Conservation (phyloP, 768 basidiomycete species). For the Xerocomellus dryophilus region DNA sequence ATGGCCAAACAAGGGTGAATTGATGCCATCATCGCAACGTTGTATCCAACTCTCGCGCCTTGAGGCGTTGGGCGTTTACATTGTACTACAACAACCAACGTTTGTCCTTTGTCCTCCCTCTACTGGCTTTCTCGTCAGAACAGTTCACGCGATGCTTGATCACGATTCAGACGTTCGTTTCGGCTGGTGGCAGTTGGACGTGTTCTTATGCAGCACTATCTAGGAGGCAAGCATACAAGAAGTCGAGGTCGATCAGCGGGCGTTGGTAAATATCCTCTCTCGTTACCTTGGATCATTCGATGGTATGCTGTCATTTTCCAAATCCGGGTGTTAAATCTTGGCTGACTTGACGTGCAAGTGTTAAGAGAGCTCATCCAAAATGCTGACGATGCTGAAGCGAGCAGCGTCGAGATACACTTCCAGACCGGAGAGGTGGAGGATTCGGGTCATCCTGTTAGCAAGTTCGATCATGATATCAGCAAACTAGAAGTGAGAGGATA, state of each 20-base stretch:
- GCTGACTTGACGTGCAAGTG: conserved; percentile 25
- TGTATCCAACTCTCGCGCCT: not conserved
- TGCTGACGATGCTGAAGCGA: conserved; percentile 48
- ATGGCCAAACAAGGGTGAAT: too few species aligned
- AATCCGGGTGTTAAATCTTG: not conserved
- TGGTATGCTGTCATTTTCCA: not conserved
- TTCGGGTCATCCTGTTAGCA: too few species aligned
- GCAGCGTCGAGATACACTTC: conserved; percentile 36
- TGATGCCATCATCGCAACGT: not conserved
- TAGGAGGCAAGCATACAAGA: conserved; percentile 2
- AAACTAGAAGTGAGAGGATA: not conserved
- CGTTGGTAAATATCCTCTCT: conserved; percentile 16
- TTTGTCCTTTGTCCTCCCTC: too few species aligned
- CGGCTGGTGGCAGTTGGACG: too few species aligned
- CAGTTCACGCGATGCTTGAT: not conserved
- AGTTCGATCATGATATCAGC: not conserved
- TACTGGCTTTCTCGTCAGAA: not conserved
- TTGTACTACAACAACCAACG: not conserved
- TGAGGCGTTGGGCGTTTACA: not conserved
- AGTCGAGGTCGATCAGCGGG: conserved; percentile 17
- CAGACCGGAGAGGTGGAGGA: conserved; percentile 22
- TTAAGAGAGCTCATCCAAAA: conserved; percentile 57
- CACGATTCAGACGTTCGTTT: not conserved
- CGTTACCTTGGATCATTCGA: conserved; percentile 18
- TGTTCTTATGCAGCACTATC: not conserved